phyloP scores from a whole-genome alignment of 2,329 filamentous ascomycete genomes.

The Aspergillus clavatus region DNA sequence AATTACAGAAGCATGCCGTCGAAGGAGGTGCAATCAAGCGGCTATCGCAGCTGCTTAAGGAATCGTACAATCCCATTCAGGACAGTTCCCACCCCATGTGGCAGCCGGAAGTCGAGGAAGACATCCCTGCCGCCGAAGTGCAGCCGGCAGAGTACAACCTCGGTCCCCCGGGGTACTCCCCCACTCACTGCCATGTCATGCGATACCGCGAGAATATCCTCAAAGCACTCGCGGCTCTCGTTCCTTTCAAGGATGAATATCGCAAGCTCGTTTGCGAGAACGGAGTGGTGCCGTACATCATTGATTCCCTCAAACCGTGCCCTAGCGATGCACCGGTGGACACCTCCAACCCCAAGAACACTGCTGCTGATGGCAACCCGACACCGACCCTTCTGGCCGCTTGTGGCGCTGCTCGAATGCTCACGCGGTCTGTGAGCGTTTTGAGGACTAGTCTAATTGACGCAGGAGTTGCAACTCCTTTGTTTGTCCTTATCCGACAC shows the following conservation, averaged over 20 bases:
- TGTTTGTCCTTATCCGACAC: conserved; percentile 71
- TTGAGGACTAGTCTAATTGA: conserved; percentile 84
- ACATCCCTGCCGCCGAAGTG: conserved; percentile 16
- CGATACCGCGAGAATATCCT: conserved; percentile 71
- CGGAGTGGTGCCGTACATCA: conserved; percentile 74
- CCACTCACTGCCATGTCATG: conserved; percentile 63
- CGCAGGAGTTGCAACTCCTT: conserved; percentile 70
- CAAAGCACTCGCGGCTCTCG: conserved; percentile 74
- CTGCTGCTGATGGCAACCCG: conserved; percentile 67
- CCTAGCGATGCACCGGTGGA: conserved; percentile 26
- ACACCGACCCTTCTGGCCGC: conserved; percentile 75
- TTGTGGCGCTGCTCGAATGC: conserved; percentile 72
- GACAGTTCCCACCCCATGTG: conserved; percentile 51
- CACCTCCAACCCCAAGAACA: conserved; percentile 27
- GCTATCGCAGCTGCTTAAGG: conserved; percentile 60
- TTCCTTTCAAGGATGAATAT: conserved; percentile 76
- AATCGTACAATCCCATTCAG: conserved; percentile 58
- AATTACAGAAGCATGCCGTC: conserved; percentile 75
- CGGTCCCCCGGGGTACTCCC: conserved; percentile 58
- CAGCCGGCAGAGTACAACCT: conserved; percentile 44
- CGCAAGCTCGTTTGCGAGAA: conserved; percentile 76
- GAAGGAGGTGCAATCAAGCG: conserved; percentile 62
- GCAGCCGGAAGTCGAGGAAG: conserved; percentile 40
- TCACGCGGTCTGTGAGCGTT: conserved; percentile 79
- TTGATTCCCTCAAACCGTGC: conserved; percentile 70